phyloP scores from a whole-genome alignment of 129 eudicot genomes.

The Flaveria bidentis region DNA sequence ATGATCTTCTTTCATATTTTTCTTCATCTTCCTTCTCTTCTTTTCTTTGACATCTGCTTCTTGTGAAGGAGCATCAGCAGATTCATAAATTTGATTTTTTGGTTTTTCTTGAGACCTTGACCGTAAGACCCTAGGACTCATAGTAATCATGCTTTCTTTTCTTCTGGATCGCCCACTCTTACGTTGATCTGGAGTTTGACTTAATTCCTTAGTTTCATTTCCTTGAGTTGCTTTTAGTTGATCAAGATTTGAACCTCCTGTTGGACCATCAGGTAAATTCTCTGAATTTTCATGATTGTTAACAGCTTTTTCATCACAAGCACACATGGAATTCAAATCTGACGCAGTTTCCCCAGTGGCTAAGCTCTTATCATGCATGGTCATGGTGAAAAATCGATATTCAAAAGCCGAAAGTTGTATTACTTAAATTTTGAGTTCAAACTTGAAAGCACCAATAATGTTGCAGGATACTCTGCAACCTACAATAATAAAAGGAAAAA shows the following conservation, averaged over 20 bases:
- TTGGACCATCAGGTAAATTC: constrained; percentile 6
- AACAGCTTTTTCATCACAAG: constrained; percentile 29
- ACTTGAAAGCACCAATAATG: not conserved
- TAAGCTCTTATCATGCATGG: constrained; percentile 19
- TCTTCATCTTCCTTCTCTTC: constrained; percentile 47
- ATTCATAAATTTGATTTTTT: constrained; percentile 27
- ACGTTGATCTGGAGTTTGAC: constrained; percentile 24
- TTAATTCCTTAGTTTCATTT: constrained; percentile 21
- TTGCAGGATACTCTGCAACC: constrained; percentile 24
- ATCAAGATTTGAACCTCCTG: not conserved
- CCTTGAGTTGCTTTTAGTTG: not conserved
- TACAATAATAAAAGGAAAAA: not conserved
- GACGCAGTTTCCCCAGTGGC: constrained; percentile 29
- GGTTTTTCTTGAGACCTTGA: constrained; percentile 66
- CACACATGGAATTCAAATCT: constrained; percentile 10
- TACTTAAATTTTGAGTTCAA: not conserved
- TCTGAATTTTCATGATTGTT: constrained; percentile 24
- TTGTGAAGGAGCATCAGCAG: constrained; percentile 38
- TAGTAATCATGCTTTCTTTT: constrained; percentile 27
- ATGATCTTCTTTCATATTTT: constrained; percentile 38
- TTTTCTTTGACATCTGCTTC: constrained; percentile 42
- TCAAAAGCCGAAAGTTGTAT: constrained; percentile 10
- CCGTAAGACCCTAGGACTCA: constrained; percentile 56
- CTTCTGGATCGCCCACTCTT: constrained; percentile 37
- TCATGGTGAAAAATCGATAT: constrained; percentile 16